These are phyloP conservation scores for Ganoderma leucocontextum DNA, from an alignment of 1,284 basidiomycete genomes.

Conservation along the genomic window DNA sequence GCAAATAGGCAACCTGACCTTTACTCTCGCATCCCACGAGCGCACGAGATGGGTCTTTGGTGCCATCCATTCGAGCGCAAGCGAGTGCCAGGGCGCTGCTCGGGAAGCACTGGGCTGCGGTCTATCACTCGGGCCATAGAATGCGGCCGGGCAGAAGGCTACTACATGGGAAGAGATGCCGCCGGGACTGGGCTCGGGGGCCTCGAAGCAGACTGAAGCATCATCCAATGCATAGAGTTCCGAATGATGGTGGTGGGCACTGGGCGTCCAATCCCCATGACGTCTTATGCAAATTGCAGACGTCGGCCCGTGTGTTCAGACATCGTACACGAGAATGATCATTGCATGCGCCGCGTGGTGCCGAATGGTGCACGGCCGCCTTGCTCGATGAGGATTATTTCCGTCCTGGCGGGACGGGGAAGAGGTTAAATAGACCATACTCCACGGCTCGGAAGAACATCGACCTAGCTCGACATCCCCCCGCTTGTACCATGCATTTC, in stretches of 20 bases:
- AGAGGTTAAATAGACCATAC: background rate
- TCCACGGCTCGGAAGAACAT: background rate
- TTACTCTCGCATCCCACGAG: background rate
- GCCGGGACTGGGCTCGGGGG: background rate
- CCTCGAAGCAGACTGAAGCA: background rate
- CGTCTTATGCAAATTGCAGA: background rate
- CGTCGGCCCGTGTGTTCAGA: background rate
- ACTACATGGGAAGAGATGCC: background rate
- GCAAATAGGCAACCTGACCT: too few species aligned
- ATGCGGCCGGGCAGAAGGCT: background rate
- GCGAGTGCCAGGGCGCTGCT: background rate
- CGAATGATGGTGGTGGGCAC: background rate
- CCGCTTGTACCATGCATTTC: slow-evolving; percentile 42
- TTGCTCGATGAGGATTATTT: background rate
- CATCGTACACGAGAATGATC: background rate
- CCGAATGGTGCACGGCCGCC: background rate
- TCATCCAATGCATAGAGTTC: background rate
- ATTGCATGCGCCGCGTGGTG: background rate
- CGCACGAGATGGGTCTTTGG: background rate
- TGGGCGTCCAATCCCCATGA: background rate
- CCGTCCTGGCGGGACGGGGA: background rate
- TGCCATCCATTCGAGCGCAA: background rate
- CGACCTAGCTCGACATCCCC: background rate
- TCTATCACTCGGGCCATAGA: background rate
- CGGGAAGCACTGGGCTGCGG: too few species aligned